Conservation (phyloP, 2,329 filamentous ascomycete genomes). For the Metarhizium brunneum region DNA sequence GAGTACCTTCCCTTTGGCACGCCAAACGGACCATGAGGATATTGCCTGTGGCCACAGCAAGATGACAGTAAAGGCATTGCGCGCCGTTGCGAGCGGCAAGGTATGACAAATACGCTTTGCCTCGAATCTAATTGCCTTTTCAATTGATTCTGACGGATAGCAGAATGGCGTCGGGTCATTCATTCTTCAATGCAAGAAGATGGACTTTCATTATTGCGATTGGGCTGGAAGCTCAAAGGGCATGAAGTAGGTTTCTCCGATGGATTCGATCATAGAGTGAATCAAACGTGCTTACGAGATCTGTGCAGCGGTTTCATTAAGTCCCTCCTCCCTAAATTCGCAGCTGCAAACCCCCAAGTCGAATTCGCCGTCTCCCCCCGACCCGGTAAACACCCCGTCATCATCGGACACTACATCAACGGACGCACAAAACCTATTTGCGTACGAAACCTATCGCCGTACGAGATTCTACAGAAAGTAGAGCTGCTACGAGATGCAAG, state of each 20-base stretch:
- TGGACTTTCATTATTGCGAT: conserved; percentile 97
- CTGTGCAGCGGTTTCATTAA: conserved; percentile 66
- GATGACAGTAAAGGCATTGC: conserved; percentile 48
- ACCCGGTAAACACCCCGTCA: conserved; percentile 80
- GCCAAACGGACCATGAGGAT: conserved; percentile 18
- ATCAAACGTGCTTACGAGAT: background rate
- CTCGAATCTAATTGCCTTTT: background rate
- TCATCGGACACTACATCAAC: conserved; percentile 89
- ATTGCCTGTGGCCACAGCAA: conserved; percentile 23
- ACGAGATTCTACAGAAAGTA: conserved; percentile 73
- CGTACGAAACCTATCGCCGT: conserved; percentile 74
- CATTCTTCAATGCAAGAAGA: conserved; percentile 90
- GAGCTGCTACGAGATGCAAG: conserved; percentile 64
- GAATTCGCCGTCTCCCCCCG: conserved; percentile 88
- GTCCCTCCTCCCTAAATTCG: conserved; percentile 66
- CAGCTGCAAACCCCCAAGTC: conserved; percentile 72
- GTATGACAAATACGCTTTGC: conserved; percentile 23
- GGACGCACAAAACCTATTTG: conserved; percentile 78
- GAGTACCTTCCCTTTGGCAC: conserved; percentile 6
- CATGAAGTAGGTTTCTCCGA: conserved; percentile 63
- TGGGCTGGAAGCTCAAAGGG: conserved; percentile 86
- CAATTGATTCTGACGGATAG: conserved; percentile 9
- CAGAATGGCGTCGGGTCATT: conserved; percentile 96
- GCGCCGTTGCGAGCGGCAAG: conserved; percentile 42
- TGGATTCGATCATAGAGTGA: background rate